phyloP scores from a whole-genome alignment of 768 basidiomycete genomes.

The Hydnomerulius pinastri region DNA sequence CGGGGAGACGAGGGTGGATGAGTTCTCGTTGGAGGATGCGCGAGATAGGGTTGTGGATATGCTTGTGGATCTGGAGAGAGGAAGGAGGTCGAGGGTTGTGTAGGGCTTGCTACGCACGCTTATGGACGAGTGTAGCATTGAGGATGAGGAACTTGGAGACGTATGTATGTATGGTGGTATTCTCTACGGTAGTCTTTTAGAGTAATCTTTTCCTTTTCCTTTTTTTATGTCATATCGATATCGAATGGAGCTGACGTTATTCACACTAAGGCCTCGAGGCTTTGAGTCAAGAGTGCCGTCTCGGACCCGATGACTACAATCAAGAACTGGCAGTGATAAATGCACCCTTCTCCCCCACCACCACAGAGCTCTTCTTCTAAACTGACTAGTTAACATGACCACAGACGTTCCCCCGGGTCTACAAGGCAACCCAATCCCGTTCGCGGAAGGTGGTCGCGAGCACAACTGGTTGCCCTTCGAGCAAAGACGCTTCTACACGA shows the following conservation, averaged over 20 bases:
- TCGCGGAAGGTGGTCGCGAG: conserved; percentile 40
- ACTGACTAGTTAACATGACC: conserved; percentile 9
- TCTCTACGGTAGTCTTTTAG: not conserved
- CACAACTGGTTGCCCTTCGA: conserved; percentile 50
- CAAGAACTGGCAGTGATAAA: too few relatives aligned
- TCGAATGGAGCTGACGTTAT: not conserved
- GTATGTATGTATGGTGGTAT: too few relatives aligned
- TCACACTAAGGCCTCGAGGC: not conserved
- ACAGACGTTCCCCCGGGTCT: conserved; percentile 44
- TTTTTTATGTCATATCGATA: not conserved
- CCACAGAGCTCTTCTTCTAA: too few relatives aligned
- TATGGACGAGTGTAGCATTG: not conserved
- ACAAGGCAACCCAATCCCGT: conserved; percentile 31
- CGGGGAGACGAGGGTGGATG: conserved; percentile 14
- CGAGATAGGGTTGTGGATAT: conserved; percentile 76
- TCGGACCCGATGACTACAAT: too few relatives aligned
- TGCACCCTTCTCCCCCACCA: too few relatives aligned
- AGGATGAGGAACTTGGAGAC: too few relatives aligned
- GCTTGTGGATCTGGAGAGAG: conserved; percentile 44
- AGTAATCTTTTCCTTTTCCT: not conserved
- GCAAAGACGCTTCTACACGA: conserved; percentile 57
- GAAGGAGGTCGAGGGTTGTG: conserved; percentile 22
- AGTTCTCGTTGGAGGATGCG: conserved; percentile 66
- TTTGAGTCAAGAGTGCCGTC: not conserved
- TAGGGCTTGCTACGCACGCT: not conserved